Evolutionary conservation across 768 basidiomycete species (phyloP).

Genomic region (Pholiota microspora): DNA sequence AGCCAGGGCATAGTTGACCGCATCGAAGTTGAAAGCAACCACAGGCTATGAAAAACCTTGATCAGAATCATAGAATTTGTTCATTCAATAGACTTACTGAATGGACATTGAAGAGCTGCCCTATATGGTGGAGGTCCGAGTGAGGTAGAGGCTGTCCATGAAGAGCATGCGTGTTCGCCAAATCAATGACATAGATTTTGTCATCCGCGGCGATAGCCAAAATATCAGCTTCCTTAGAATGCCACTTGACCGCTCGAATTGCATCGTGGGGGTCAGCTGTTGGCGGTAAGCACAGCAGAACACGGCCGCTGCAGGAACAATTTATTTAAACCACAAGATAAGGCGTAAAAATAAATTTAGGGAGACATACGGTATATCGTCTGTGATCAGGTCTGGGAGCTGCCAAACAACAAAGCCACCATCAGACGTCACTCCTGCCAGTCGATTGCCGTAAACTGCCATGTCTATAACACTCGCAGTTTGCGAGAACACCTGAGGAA

Average conservation of each 20-base stretch:
- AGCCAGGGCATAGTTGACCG: constrained; percentile 71
- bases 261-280: constrained; percentile 57
- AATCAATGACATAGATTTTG: constrained; percentile 74
- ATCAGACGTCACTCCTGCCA: constrained; percentile 85
- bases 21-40: constrained; percentile 84
- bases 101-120: constrained; percentile 64
- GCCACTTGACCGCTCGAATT: constrained; percentile 85
- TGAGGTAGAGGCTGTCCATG: constrained; percentile 67
- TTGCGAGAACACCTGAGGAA: constrained; percentile 59
- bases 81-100: constrained; percentile 46
- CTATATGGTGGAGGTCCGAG: constrained; percentile 65
- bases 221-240: constrained; percentile 76
- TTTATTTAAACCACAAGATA: not conserved
- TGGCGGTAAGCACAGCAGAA: constrained; percentile 70
- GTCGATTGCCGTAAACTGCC: constrained; percentile 79
- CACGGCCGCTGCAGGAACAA: constrained; percentile 47
- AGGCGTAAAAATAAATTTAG: constrained; percentile 3
- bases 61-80: not conserved
- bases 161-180: constrained; percentile 58
- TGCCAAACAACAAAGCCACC: constrained; percentile 92
- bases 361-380: constrained; percentile 76
- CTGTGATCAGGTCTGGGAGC: constrained; percentile 76
- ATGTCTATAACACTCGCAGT: constrained; percentile 76
- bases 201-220: constrained; percentile 82
- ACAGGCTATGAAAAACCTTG: constrained; percentile 55